Evolutionary conservation across 345 rosid species (phyloP).

Genomic region (Salix viminalis): DNA sequence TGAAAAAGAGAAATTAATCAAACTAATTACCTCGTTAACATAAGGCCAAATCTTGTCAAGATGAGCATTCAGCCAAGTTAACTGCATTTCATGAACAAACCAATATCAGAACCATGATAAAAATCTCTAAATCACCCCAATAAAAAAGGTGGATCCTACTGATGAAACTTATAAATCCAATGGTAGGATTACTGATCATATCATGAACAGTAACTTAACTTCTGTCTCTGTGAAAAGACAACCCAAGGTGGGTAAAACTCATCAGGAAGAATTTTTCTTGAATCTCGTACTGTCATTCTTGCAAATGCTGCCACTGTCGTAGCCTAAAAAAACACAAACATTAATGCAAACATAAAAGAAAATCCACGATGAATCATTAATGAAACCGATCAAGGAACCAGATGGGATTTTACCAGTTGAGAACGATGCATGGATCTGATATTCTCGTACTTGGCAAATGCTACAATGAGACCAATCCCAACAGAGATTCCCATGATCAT

Average conservation of each 20-base stretch:
- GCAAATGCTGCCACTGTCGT: constrained; percentile 71
- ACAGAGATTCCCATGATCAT: constrained; percentile 20
- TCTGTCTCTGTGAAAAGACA: constrained; percentile 69
- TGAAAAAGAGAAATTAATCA: background rate
- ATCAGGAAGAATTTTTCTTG: constrained; percentile 63
- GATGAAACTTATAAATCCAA: no score
- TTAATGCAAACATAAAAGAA: background rate
- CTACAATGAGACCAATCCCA: constrained; percentile 27
- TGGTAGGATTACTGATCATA: background rate
- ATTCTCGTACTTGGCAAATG: constrained; percentile 23
- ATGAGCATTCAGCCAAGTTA: constrained; percentile 74
- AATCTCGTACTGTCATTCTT: constrained; percentile 82
- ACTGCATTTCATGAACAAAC: constrained; percentile 39
- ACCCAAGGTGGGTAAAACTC: constrained; percentile 80
- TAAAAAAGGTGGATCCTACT: background rate
- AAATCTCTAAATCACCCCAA: background rate
- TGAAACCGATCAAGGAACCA: background rate
- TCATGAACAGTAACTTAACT: constrained; percentile 37
- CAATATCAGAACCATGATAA: constrained; percentile 15
- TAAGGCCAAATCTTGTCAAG: constrained; percentile 93
- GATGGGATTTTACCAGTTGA: constrained; percentile 17
- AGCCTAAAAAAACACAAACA: constrained; percentile 40
- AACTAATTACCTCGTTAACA: constrained; percentile 53
- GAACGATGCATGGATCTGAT: constrained; percentile 23
- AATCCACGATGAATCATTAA: background rate